These are phyloP conservation scores for Wickerhamiella musiphila DNA, from an alignment of 805 yeast species.

Conservation along the genomic window DNA sequence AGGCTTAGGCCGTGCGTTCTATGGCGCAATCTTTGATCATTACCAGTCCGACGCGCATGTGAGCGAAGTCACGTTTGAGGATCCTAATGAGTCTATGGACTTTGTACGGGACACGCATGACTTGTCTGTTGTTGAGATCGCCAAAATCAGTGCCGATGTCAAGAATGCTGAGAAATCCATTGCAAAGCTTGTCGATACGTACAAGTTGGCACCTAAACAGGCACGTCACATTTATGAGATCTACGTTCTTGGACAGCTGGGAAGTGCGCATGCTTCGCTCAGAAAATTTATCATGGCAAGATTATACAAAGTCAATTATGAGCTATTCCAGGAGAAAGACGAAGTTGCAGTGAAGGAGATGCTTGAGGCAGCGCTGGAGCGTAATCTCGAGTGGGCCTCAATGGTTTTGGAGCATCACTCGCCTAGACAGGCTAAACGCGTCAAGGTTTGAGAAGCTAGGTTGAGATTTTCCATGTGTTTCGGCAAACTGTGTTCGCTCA, in stretches of 20 bases:
- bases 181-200: conserved; percentile 21
- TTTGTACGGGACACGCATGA: conserved; percentile 78
- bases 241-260: conserved; percentile 31
- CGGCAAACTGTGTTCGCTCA: too few relatives aligned
- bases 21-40: conserved; percentile 32
- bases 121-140: conserved; percentile 33
- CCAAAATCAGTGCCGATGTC: conserved; percentile 13
- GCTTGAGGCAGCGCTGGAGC: too few relatives aligned
- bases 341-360: too few relatives aligned
- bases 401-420: too few relatives aligned
- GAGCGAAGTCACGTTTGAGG: conserved; percentile 73
- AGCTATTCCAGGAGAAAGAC: too few relatives aligned
- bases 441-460: too few relatives aligned
- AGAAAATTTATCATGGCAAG: conserved; percentile 57
- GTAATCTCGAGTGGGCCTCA: too few relatives aligned
- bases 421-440: too few relatives aligned
- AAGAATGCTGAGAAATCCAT: conserved; percentile 9
- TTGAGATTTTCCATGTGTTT: too few relatives aligned
- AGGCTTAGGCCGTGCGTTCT: conserved; percentile 49
- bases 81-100: conserved; percentile 85
- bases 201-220: conserved; percentile 63
- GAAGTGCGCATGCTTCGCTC: conserved; percentile 16
- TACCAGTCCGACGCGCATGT: conserved; percentile 41
- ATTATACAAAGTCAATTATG: conserved; percentile 61
- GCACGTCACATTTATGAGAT: conserved; percentile 64